Base-by-base conservation (phyloP, 495 filamentous ascomycete genomes). In the Daldinia caldariorum region DNA sequence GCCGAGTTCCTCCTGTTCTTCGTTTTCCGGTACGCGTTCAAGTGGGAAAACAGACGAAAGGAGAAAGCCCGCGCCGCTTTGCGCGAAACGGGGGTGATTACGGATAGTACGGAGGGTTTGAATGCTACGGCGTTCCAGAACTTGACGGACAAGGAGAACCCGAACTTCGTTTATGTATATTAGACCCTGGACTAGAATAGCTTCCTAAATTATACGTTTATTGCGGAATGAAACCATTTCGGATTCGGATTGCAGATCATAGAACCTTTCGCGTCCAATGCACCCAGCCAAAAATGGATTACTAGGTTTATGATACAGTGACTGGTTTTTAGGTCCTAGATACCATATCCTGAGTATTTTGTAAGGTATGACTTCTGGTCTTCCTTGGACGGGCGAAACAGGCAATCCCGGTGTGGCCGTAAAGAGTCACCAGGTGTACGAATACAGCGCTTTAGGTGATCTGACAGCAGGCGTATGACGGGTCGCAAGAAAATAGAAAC, bases 151-250 rank as follows among this genome's bases (percentile, higher is more conserved):
- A 61, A 61, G 32, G 58, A 61, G 32, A 61, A 61, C 32, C 58
- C 58, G 9, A 61, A 61, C 29, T 61, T 61, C 18, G 58, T 61
- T 14, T 61, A 61, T 38, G 58, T 61, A 12, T 61, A 61, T 50
- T 61, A 51, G 43, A 37, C 8, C 13, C 5, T 20, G 1, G n/a
- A 2, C 0, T 43, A 16, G 26, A 26, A 26, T 26, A 26, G 1
- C 26, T 26, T 26, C 26, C 26, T 26, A 26, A 26, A 3, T 1
- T 26, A 26, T 26, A 26, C 26, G 3, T 26, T 1, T 26, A 26
- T 26, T 26, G 26, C 26, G 26, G 3, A 26, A 26, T 26, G 26
- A 26, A 3, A 1, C 1, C 3, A 26, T 3, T 26, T 26, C 26
- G 3, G 26, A 26, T 26, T 3, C 26, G 3, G 26, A 26, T 26